Evolutionary conservation across 2,329 filamentous ascomycete genomes (phyloP).

Genomic region (Lithohypha guttulata): DNA sequence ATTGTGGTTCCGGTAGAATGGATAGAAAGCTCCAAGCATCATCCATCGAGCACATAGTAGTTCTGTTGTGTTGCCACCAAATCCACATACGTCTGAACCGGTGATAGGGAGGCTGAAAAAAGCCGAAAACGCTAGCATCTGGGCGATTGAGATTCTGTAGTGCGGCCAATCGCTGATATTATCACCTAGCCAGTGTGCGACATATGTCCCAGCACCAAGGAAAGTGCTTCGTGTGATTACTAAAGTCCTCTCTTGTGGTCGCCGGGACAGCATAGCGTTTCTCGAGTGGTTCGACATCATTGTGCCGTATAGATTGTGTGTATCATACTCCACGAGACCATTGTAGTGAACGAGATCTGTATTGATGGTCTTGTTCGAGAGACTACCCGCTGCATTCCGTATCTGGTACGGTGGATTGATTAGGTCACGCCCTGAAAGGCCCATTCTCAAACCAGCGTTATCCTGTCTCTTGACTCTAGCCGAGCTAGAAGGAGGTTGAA

Average conservation of each 20-base stretch:
- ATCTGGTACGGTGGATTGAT: constrained; percentile 56
- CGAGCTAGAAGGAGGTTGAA: constrained; percentile 44
- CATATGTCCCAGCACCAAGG: constrained; percentile 54
- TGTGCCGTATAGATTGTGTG: constrained; percentile 65
- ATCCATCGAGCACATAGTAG: constrained; percentile 67
- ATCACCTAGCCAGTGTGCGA: constrained; percentile 53
- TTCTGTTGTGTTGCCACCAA: constrained; percentile 54
- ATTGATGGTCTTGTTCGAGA: constrained; percentile 49
- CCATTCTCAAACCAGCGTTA: constrained; percentile 32
- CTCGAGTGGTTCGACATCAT: constrained; percentile 62
- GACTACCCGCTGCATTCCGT: constrained; percentile 46
- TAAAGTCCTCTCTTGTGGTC: constrained; percentile 54
- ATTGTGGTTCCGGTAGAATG: constrained; percentile 69
- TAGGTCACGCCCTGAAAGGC: constrained; percentile 53
- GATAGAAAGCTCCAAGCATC: constrained; percentile 58
- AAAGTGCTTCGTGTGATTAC: constrained; percentile 69
- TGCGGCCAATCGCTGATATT: constrained; percentile 49
- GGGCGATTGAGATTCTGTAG: constrained; percentile 48
- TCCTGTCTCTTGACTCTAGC: constrained; percentile 11
- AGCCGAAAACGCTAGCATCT: constrained; percentile 50
- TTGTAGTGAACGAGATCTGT: constrained; percentile 59
- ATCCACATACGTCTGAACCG: constrained; percentile 69
- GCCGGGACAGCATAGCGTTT: constrained; percentile 54
- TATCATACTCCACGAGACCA: constrained; percentile 59
- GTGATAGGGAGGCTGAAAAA: constrained; percentile 60